A percentile compares a stretch with the other conserved stretches of the same genome.
Conservation (phyloP, 192 early-diverging fungal species). For the Glomus cerebriforme region DNA sequence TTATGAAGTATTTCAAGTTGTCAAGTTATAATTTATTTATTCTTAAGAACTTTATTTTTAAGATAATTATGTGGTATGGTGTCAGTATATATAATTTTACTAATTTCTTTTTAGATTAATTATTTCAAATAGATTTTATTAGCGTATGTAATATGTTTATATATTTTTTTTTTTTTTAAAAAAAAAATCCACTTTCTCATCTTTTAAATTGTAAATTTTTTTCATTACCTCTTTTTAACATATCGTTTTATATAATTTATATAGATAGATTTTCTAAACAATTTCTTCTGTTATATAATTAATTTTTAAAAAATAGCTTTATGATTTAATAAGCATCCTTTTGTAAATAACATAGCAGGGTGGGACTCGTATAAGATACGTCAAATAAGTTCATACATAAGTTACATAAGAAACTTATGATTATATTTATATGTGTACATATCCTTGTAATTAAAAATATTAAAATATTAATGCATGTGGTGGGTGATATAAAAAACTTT, state of each 20-base stretch:
- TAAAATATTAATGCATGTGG: background rate
- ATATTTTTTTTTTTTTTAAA: background rate
- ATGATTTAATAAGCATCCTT: background rate
- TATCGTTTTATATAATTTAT: background rate
- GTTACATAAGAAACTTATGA: background rate
- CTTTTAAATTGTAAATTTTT: background rate
- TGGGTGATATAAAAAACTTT: background rate
- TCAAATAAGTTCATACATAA: background rate
- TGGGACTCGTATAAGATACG: background rate
- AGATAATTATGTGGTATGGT: background rate
- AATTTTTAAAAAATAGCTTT: background rate
- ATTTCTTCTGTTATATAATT: background rate
- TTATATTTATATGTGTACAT: background rate
- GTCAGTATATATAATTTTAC: background rate
- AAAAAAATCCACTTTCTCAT: background rate
- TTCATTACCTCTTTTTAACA: background rate
- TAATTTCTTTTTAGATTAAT: background rate
- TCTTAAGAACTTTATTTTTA: background rate
- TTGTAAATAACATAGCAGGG: background rate
- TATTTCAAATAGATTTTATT: background rate
- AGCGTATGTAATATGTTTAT: background rate
- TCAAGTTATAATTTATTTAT: background rate
- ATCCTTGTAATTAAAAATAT: too few species aligned
- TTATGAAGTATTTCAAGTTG: constrained; percentile 31
- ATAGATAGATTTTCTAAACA: background rate